phyloP scores from a whole-genome alignment of 257 asterid genomes.

The Nicotiana benthamiana region DNA sequence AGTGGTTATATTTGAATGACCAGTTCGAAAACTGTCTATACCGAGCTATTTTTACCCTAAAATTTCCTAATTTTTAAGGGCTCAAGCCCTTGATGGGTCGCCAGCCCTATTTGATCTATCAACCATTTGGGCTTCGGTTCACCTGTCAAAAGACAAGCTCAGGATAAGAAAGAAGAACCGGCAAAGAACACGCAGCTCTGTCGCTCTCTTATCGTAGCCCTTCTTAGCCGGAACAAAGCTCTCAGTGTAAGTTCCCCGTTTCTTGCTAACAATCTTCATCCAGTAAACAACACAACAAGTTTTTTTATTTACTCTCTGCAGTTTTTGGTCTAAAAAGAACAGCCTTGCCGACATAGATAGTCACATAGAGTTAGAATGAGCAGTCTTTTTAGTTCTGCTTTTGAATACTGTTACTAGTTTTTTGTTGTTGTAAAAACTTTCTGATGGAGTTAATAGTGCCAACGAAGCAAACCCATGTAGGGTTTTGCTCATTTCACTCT shows the following conservation, averaged over 20 bases:
- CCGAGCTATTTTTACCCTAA: no score
- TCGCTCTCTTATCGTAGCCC: not conserved
- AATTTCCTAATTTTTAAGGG: no score
- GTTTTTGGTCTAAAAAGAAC: not conserved
- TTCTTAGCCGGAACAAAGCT: not conserved
- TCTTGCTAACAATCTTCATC: not conserved
- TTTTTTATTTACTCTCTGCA: not conserved
- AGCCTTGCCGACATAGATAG: not conserved
- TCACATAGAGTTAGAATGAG: not conserved
- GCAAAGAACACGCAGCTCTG: not conserved
- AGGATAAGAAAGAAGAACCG: constrained; percentile 12
- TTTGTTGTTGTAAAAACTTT: not conserved
- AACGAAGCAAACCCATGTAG: constrained; percentile 38
- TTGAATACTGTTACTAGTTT: not conserved
- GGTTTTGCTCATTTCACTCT: constrained; percentile 32
- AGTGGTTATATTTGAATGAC: no score
- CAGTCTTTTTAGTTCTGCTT: not conserved
- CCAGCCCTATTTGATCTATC: no score
- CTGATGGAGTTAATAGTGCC: constrained; percentile 53
- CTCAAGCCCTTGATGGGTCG: no score
- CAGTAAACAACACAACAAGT: no score
- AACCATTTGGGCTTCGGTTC: not conserved
- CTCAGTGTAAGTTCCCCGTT: constrained; percentile 8
- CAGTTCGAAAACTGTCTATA: no score
- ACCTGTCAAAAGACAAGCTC: not conserved